These are phyloP conservation scores for Ogataea zsoltii DNA, from an alignment of 805 yeast genomes.

Conservation along the genomic window DNA sequence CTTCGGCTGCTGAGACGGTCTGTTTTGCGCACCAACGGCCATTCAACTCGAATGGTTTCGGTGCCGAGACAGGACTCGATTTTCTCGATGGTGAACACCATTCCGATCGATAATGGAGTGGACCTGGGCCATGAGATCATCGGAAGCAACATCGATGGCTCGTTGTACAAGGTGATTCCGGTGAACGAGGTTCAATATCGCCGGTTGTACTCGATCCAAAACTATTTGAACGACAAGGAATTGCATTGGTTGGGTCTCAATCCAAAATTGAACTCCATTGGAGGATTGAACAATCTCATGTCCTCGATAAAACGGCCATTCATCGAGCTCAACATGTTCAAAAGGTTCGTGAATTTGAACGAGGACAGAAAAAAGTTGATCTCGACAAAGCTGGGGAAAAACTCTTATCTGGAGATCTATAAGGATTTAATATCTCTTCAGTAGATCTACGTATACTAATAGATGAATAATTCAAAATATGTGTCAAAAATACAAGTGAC, in stretches of 20 bases:
- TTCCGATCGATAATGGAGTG: conserved; percentile 30
- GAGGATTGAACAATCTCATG: conserved; percentile 35
- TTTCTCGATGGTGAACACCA: conserved; percentile 32
- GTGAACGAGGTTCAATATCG: conserved; percentile 74
- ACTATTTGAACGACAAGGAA: conserved; percentile 80
- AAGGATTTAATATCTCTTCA: conserved; percentile 50
- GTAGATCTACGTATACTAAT: conserved; percentile 10
- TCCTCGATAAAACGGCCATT: conserved; percentile 57
- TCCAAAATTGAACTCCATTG: conserved; percentile 65
- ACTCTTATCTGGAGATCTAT: conserved; percentile 62
- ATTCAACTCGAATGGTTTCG: conserved; percentile 54
- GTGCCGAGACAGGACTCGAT: conserved; percentile 38
- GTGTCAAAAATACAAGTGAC: too few relatives aligned
- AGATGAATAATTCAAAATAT: too few relatives aligned
- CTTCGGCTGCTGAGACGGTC: conserved; percentile 69
- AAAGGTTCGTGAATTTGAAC: conserved; percentile 52
- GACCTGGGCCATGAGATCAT: conserved; percentile 53
- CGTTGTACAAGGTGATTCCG: conserved; percentile 72
- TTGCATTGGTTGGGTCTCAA: conserved; percentile 76
- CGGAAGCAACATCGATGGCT: conserved; percentile 80
- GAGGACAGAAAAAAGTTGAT: conserved; percentile 56
- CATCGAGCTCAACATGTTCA: conserved; percentile 61
- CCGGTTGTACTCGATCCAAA: conserved; percentile 80
- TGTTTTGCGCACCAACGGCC: conserved; percentile 66
- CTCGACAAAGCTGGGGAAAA: conserved; percentile 58